These are phyloP conservation scores for Solanum pimpinellifolium DNA, from an alignment of 257 asterid genomes.

Conservation along the genomic window DNA sequence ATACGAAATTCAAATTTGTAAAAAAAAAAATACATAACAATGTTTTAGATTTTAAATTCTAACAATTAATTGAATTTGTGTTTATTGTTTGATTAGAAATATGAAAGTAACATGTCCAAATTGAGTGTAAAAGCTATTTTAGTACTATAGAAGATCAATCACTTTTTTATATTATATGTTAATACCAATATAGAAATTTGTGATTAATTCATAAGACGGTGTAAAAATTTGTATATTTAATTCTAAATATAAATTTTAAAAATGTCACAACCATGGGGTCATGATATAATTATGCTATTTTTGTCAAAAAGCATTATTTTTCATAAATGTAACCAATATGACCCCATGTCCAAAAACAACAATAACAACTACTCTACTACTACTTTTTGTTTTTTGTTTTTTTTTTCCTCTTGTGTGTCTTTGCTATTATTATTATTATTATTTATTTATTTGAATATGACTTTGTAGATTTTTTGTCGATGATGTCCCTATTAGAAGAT, in stretches of 20 bases:
- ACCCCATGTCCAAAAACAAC: not conserved
- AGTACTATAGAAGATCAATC: not conserved
- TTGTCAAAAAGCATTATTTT: not conserved
- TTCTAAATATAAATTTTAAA: not conserved
- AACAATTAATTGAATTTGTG: not conserved
- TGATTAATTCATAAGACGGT: too few relatives aligned
- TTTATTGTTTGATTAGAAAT: not conserved
- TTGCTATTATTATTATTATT: not conserved
- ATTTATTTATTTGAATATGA: not conserved
- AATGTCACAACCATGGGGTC: not conserved
- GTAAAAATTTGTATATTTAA: too few relatives aligned
- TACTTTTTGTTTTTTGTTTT: not conserved
- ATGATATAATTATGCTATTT: not conserved
- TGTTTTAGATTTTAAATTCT: not conserved
- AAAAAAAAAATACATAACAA: not conserved
- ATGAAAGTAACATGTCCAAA: not conserved
- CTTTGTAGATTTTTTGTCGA: conserved; percentile 65
- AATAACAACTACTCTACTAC: not conserved
- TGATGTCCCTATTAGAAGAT: conserved; percentile 78
- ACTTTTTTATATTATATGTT: not conserved
- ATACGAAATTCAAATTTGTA: not conserved
- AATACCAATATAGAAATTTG: not conserved
- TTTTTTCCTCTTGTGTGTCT: not conserved
- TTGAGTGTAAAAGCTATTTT: not conserved
- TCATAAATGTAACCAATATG: not conserved